Evolutionary conservation across 2,329 filamentous ascomycete genomes (phyloP), one percentile per base, ranked within the genome.

Genomic region (Phialocephala subalpina): DNA sequence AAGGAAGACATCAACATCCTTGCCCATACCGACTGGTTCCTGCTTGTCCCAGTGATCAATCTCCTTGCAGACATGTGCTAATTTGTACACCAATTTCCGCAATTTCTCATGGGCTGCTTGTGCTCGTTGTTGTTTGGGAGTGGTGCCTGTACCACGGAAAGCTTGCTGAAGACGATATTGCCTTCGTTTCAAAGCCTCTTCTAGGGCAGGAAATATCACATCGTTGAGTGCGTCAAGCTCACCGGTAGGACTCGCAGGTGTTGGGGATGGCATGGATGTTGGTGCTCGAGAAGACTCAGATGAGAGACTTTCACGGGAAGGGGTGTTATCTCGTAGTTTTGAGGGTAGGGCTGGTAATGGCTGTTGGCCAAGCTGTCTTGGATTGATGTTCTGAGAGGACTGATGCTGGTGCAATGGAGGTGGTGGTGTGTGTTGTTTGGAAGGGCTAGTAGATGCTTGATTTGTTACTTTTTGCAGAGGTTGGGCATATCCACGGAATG

Each of bases 11-110:
- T 90, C 89, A 1, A 97, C 94, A 29, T 95, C 94, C 53, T 93
- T 90, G 0, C 94, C 95, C 95, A 98, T 97, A 0, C 94, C 93
- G 12, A 98, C 93, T 6, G 94, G 93, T 72, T 93, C 92, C 52
- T 90, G 87, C 77, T 91, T 91, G 79, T 99, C 96, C 79, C 90
- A 92, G 69, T 91, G 87, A 78, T 99, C 95, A 74, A 99, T 93
- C 77, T 97, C 94, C 75, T 90, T 91, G 79, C 97, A 97, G 27
- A 95, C 84, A 66, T 92, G 88, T 1, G 90, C 91, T 35, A 97
- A 85, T 77, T 97, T 97, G 70, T 90, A 90, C 14, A 97, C 93
- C 33, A 97, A 83, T 75, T 90, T 88, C 70, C 91, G 86, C 49
- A 98, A 85, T 77, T 92, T 91, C 66, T 97, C 94, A 74, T 98